Percentiles rank a stretch among this genome's conserved stretches.
These are phyloP conservation scores for Tetratostichococcus sp. DNA, from an alignment of 139 green algal species.

Conservation along the genomic window DNA sequence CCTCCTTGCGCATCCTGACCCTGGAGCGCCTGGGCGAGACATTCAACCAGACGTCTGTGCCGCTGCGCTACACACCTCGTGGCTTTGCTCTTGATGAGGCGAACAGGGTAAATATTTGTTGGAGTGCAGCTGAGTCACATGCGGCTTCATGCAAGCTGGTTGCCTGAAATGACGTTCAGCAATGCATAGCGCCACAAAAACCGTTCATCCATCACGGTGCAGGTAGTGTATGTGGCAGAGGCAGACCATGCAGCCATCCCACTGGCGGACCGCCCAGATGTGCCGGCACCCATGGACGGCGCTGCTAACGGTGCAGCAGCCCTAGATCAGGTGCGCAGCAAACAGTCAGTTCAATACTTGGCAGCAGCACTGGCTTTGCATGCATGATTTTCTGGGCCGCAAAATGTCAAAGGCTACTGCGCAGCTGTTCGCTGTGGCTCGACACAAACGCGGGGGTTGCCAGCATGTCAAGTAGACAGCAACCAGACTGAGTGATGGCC, in stretches of 20 bases:
- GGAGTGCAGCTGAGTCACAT: too few species aligned
- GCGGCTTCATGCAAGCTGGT: too few species aligned
- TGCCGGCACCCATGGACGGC: conserved; percentile 31
- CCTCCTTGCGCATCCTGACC: conserved; percentile 82
- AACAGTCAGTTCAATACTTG: too few species aligned
- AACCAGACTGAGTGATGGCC: too few species aligned
- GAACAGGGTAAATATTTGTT: conserved; percentile 27
- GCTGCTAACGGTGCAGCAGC: conserved; percentile 17
- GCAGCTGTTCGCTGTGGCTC: too few species aligned
- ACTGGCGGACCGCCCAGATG: conserved; percentile 48
- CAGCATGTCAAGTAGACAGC: too few species aligned
- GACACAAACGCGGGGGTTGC: too few species aligned
- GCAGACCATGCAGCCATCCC: conserved; percentile 72
- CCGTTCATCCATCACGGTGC: too few species aligned
- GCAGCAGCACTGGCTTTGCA: neutral
- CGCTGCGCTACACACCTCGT: conserved; percentile 93
- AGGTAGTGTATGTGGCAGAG: conserved; percentile 66
- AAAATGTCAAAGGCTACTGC: too few species aligned
- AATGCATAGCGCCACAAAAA: too few species aligned
- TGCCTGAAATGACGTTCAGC: too few species aligned
- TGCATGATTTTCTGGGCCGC: too few species aligned
- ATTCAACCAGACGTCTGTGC: conserved; percentile 79
- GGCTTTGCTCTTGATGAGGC: conserved; percentile 80
- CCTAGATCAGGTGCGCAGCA: neutral
- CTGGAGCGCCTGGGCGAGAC: conserved; percentile 88